Percentiles rank a stretch among this genome's conserved stretches.
These are phyloP conservation scores for Helenozyma rhizophorensis DNA, from an alignment of 805 yeast genomes.

Conservation along the genomic window DNA sequence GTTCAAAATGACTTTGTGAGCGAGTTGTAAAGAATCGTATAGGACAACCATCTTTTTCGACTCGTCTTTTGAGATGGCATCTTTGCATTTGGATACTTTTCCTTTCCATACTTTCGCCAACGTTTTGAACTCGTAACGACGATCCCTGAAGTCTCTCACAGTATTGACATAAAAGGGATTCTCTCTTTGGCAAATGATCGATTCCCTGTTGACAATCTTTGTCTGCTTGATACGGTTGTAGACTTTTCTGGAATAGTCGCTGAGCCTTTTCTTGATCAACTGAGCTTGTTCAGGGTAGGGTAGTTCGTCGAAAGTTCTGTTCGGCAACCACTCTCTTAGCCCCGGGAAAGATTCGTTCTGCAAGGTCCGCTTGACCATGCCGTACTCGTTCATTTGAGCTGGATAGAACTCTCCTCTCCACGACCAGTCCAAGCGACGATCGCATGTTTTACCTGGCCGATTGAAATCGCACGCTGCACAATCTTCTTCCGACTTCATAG, in stretches of 20 bases:
- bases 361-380: constrained; percentile 80
- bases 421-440: constrained; percentile 87
- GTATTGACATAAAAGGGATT: constrained; percentile 96
- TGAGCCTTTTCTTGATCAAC: constrained; percentile 67
- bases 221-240: constrained; percentile 79
- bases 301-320: constrained; percentile 69
- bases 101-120: constrained; percentile 93
- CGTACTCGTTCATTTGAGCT: constrained; percentile 85
- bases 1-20: constrained; percentile 93
- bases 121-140: constrained; percentile 93
- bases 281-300: constrained; percentile 73
- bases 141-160: constrained; percentile 89
- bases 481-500: constrained; percentile 90
- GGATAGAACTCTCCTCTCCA: constrained; percentile 98
- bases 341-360: constrained; percentile 76
- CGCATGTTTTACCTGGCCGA: constrained; percentile 91
- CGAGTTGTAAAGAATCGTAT: constrained; percentile 92
- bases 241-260: constrained; percentile 81
- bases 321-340: constrained; percentile 50
- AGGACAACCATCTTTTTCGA: constrained; percentile 91
- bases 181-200: constrained; percentile 94
- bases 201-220: constrained; percentile 82
- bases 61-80: constrained; percentile 69
- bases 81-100: constrained; percentile 56
- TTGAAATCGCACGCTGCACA: constrained; percentile 98